Percentiles rank a stretch among this genome's conserved stretches.
Conservation (phyloP, 129 eudicot genomes). For the Kitagawia praeruptora region DNA sequence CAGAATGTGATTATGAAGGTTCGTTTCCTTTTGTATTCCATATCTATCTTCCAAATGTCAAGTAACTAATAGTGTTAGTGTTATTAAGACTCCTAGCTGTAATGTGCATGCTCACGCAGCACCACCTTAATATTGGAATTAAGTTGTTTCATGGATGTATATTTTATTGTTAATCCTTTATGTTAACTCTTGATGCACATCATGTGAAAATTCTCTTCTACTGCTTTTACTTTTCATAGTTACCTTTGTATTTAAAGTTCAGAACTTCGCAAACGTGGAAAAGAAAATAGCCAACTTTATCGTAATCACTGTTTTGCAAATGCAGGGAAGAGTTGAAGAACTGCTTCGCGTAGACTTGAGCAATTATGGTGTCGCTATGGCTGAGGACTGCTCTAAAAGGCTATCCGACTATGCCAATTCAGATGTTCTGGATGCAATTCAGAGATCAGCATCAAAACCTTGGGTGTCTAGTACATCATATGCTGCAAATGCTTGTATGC, state of each 20-base stretch:
- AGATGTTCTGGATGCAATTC: slow-evolving; percentile 16
- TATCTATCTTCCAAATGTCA: neutral
- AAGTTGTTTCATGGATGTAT: neutral
- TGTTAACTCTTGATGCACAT: neutral
- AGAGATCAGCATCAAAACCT: slow-evolving; percentile 17
- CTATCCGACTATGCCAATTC: slow-evolving; percentile 6
- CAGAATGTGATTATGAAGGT: slow-evolving; percentile 16
- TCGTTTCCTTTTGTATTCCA: neutral
- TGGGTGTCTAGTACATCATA: slow-evolving; percentile 13
- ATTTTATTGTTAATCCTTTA: neutral
- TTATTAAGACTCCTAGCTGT: neutral
- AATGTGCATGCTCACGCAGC: neutral
- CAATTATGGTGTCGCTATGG: slow-evolving; percentile 11
- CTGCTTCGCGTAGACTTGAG: slow-evolving; percentile 5
- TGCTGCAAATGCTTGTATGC: slow-evolving; percentile 12
- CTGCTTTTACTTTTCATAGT: neutral
- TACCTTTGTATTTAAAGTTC: neutral
- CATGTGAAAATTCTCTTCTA: neutral
- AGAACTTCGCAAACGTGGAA: neutral
- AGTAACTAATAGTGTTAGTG: neutral
- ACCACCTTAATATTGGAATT: neutral
- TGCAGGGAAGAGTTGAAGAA: slow-evolving; percentile 20
- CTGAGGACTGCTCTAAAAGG: slow-evolving; percentile 16
- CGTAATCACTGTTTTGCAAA: neutral
- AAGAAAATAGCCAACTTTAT: neutral